Evolutionary conservation across 2,329 filamentous ascomycete species (phyloP).

Genomic region (Trichoderma semiorbis): DNA sequence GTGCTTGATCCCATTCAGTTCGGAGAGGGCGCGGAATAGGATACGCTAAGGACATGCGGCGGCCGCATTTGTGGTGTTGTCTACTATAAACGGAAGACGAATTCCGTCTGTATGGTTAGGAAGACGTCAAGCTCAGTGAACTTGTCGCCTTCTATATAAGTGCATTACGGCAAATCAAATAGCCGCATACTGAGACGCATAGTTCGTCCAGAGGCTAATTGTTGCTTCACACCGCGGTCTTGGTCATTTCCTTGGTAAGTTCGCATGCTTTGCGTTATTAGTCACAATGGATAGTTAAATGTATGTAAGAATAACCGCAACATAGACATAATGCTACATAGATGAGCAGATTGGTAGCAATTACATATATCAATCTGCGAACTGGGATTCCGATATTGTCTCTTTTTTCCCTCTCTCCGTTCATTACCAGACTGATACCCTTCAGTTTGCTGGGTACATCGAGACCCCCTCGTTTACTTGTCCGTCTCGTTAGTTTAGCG

Average conservation of each 20-base stretch:
- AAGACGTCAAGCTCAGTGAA: not conserved
- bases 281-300: too few relatives aligned
- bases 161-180: too few relatives aligned
- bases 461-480: not conserved
- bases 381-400: not conserved
- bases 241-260: too few relatives aligned
- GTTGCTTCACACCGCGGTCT: accelerated
- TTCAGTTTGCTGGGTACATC: not conserved
- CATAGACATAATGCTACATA: not conserved
- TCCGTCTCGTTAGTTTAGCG: not conserved
- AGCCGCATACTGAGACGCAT: too few relatives aligned
- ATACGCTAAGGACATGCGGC: not conserved
- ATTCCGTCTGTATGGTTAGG: not conserved
- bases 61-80: not conserved
- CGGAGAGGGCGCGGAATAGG: not conserved
- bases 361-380: not conserved
- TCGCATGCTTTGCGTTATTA: too few relatives aligned
- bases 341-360: too few relatives aligned
- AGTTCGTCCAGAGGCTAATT: too few relatives aligned
- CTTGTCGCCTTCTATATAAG: not conserved
- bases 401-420: too few relatives aligned
- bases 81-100: not conserved
- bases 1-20: not conserved
- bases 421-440: not conserved
- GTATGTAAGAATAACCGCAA: too few relatives aligned